These are phyloP conservation scores for Astrothelium macrocarpum DNA, from an alignment of 495 filamentous ascomycete genomes.

Conservation along the genomic window DNA sequence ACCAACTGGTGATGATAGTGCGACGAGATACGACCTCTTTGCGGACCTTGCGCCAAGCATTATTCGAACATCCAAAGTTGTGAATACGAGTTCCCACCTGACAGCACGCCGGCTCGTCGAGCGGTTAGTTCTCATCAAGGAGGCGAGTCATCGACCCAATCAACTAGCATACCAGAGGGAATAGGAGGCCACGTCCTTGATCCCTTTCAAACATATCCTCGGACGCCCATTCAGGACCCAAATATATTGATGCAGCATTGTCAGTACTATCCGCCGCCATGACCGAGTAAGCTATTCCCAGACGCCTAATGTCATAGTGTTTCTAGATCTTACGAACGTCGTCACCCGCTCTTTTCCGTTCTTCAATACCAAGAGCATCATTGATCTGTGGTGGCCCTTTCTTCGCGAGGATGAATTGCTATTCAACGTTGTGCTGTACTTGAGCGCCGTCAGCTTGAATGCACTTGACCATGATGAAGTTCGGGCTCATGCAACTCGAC, in stretches of 20 bases:
- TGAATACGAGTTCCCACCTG: background rate
- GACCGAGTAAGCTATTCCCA: background rate
- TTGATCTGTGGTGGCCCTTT: constrained; percentile 20
- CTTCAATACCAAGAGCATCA: constrained; percentile 12
- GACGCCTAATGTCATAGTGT: background rate
- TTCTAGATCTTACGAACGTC: constrained; percentile 11
- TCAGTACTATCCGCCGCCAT: background rate
- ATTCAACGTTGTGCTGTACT: constrained; percentile 15
- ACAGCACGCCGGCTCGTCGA: background rate
- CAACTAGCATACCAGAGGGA: background rate
- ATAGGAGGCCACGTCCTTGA: constrained; percentile 11
- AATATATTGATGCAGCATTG: constrained; percentile 8
- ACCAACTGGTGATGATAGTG: background rate
- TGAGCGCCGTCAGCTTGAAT: constrained; percentile 12
- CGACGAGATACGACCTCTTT: background rate
- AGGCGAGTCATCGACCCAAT: background rate
- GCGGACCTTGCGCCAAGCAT: background rate
- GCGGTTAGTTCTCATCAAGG: background rate
- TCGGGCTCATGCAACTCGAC: constrained; percentile 8
- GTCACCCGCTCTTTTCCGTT: constrained; percentile 17
- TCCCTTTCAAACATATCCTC: constrained; percentile 14
- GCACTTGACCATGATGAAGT: constrained; percentile 2
- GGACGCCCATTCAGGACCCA: background rate
- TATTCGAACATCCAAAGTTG: background rate
- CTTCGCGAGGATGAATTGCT: constrained; percentile 16